Conservation (phyloP, 106 monocot genomes). For the Narthecium ossifragum region DNA sequence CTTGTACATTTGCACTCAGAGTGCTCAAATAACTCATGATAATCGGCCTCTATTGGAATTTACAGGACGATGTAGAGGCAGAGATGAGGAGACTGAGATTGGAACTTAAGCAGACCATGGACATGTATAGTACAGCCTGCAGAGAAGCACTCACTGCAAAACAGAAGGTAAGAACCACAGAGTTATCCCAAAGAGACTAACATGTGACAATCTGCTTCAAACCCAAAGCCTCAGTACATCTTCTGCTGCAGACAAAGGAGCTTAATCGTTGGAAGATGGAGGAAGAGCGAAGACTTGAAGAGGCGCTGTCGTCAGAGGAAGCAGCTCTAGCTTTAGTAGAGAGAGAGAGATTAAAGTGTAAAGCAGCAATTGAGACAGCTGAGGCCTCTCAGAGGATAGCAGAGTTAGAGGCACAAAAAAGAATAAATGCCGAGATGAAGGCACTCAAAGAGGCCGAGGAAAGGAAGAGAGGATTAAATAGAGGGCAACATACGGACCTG, state of each 20-base stretch:
- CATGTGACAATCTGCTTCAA: neutral
- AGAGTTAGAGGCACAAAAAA: slow-evolving; percentile 67
- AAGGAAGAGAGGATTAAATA: slow-evolving; percentile 22
- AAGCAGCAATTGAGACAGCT: slow-evolving; percentile 59
- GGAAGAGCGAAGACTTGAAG: slow-evolving; percentile 40
- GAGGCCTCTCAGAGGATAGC: slow-evolving; percentile 59
- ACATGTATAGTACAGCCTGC: slow-evolving; percentile 49
- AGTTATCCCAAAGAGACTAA: neutral
- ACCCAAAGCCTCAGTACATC: neutral
- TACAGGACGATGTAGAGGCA: slow-evolving; percentile 38
- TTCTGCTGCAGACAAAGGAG: slow-evolving; percentile 38
- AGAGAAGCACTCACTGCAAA: slow-evolving; percentile 43
- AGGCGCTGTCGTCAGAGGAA: slow-evolving; percentile 43
- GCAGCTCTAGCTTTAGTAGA: slow-evolving; percentile 46
- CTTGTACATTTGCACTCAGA: neutral
- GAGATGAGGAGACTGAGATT: slow-evolving; percentile 39
- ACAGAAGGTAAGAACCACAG: slow-evolving; percentile 19
- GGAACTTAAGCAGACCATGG: slow-evolving; percentile 47
- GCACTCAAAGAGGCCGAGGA: slow-evolving; percentile 53
- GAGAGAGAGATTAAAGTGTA: slow-evolving; percentile 51
- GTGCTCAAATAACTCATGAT: neutral
- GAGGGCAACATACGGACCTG: slow-evolving; percentile 1
- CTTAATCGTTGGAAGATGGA: slow-evolving; percentile 59
- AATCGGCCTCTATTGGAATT: no score
- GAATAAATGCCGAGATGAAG: slow-evolving; percentile 58